Evolutionary conservation across 345 rosid genomes (phyloP), one percentile per base, ranked within the genome.

Genomic region (Brassica rapa): DNA sequence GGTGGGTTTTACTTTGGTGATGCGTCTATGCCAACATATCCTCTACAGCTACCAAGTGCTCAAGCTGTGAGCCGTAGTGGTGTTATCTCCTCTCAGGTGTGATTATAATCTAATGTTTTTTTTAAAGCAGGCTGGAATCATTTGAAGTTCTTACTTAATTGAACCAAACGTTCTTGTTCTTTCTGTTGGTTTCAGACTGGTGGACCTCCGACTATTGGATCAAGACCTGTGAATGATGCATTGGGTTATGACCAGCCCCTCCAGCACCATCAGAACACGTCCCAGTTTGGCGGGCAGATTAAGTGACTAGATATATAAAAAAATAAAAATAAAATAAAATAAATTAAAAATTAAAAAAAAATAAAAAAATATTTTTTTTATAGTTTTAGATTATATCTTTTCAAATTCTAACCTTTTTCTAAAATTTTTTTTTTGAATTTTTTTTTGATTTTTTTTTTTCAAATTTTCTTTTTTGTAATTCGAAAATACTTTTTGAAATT

Each of bases 221-320:
- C 89, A 78, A 94, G 96, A 84, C 89, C 97, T 66, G 60, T 92
- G 76, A 92, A 86, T 77, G 86, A 94, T 21, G 86, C 92, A 79
- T 81, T 87, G 74, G 97, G 93, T 66, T 90, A 91, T 39, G 46
- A 39, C 11, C 43, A 37, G 43, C 43, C 43, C 43, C 43, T 37
- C 3, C 98, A 92, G 76, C 93, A 89, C 69, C 92, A 86, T 68
- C 97, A 85, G 77, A 90, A 88, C 83, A 88, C 83, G 29, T 85
- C 98, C 21, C 98, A 94, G 81, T 90, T 89, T 80, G 92, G 92
- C 29, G 72, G 89, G 60, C 98, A 27, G 35, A 85, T 19, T 19
- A 19, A 19, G 19, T 19, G 19, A 19, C 19, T 19, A 19, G 19
- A 19, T 19, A 19, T 19, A 19, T 19, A 19, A 19, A 19, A 19